These are phyloP conservation scores for Pseudogymnoascus sp. DNA, from an alignment of 2,329 filamentous ascomycete genomes.

Conservation along the genomic window DNA sequence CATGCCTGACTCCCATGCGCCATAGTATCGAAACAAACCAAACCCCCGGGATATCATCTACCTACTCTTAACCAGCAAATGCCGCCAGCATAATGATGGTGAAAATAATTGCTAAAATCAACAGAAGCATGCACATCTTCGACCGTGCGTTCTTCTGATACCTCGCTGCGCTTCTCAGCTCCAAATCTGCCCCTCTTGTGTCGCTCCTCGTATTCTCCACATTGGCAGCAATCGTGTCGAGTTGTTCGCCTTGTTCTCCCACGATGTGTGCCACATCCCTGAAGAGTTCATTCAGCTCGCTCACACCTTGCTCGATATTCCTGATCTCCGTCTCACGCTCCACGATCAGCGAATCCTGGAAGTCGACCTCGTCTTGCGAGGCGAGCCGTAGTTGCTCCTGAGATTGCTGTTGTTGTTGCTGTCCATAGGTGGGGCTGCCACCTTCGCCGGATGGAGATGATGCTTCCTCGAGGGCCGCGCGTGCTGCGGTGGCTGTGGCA, in stretches of 20 bases:
- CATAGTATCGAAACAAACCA: not conserved
- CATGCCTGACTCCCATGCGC: conserved; percentile 6
- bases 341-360: conserved; percentile 90
- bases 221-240: conserved; percentile 82
- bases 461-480: conserved; percentile 64
- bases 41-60: not conserved
- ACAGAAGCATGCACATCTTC: conserved; percentile 84
- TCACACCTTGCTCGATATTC: conserved; percentile 93
- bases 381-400: conserved; percentile 75
- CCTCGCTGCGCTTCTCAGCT: conserved; percentile 74
- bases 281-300: conserved; percentile 93
- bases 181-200: conserved; percentile 75
- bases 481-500: conserved; percentile 73
- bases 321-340: conserved; percentile 96
- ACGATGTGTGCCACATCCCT: conserved; percentile 97
- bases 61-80: conserved; percentile 52
- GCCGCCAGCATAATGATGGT: conserved; percentile 85
- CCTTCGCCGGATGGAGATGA: conserved; percentile 31
- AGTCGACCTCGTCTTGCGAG: conserved; percentile 90
- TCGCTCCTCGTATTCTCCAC: conserved; percentile 75
- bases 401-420: conserved; percentile 52
- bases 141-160: conserved; percentile 95
- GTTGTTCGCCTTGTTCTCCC: conserved; percentile 79
- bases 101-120: conserved; percentile 82
- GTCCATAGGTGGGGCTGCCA: conserved; percentile 34